These are phyloP conservation scores for Lactarius deliciosus DNA, from an alignment of 768 basidiomycete genomes.

Conservation along the genomic window DNA sequence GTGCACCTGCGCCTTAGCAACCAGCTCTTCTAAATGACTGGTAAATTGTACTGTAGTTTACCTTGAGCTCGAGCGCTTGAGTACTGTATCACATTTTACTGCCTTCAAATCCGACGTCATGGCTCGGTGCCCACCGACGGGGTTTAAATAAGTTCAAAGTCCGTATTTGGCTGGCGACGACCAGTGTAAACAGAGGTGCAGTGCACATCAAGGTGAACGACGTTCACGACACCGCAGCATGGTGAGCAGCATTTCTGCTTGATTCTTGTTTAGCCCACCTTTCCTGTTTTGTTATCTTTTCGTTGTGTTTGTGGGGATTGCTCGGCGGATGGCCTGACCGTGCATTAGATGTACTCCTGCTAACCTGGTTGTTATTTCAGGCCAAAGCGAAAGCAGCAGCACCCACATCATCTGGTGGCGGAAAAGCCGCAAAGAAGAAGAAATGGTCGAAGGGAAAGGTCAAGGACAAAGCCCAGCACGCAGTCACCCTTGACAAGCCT, in stretches of 20 bases:
- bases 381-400: conserved; percentile 74
- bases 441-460: conserved; percentile 99
- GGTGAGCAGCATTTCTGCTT: conserved; percentile 33
- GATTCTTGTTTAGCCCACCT: conserved; percentile 9
- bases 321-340: conserved; percentile 34
- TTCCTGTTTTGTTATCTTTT: conserved; percentile 5
- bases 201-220: conserved; percentile 9
- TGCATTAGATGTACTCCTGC: conserved; percentile 30
- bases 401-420: conserved; percentile 61
- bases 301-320: conserved; percentile 6
- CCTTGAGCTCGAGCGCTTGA: no score
- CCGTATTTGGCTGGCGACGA: not conserved
- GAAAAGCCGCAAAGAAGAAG: conserved; percentile 98
- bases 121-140: not conserved
- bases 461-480: conserved; percentile 99
- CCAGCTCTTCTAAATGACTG: not conserved
- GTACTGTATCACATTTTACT: no score
- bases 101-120: not conserved
- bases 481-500: conserved; percentile 91
- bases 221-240: conserved; percentile 35
- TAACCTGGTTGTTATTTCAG: conserved; percentile 29
- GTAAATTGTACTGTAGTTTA: no score
- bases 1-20: not conserved
- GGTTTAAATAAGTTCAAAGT: not conserved
- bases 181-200: not conserved